A percentile compares a stretch with the other conserved stretches of the same genome.
Evolutionary conservation across 1,284 basidiomycete species (phyloP).

Genomic region (Malassezia arunalokei): DNA sequence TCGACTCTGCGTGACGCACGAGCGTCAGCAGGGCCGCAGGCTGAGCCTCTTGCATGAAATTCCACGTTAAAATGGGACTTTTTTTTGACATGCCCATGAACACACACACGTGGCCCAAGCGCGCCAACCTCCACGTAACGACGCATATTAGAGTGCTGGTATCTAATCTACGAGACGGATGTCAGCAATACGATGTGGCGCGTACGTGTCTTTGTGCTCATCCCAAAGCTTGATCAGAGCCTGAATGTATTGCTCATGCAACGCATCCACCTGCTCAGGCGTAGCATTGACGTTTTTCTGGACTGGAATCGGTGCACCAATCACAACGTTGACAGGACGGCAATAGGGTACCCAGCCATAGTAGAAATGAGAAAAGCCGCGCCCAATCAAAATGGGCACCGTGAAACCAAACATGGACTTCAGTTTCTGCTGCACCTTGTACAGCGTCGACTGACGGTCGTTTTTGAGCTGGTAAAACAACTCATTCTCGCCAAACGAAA

Average conservation of each 20-base stretch:
- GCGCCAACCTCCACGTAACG: background rate
- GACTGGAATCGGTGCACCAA: constrained; percentile 77
- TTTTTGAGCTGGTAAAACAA: constrained; percentile 94
- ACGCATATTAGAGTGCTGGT: background rate
- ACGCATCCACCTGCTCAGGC: constrained; percentile 73
- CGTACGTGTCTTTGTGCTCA: constrained; percentile 42
- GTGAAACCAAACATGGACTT: constrained; percentile 74
- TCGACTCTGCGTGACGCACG: constrained; percentile 36
- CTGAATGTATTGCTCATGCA: constrained; percentile 20
- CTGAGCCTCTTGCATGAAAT: background rate
- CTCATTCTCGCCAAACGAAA: constrained; percentile 91
- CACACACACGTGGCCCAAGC: too few relatives aligned
- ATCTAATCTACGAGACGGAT: constrained; percentile 6
- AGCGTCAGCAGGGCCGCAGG: constrained; percentile 20
- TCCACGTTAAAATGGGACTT: too few relatives aligned
- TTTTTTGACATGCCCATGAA: too few relatives aligned
- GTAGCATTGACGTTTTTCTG: constrained; percentile 65
- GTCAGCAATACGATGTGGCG: constrained; percentile 22
- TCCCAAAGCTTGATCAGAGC: constrained; percentile 33
- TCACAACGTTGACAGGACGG: constrained; percentile 79
- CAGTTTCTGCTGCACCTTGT: constrained; percentile 47
- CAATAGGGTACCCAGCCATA: constrained; percentile 79
- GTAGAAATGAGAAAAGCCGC: constrained; percentile 57
- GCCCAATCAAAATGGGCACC: constrained; percentile 80
- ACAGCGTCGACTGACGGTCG: constrained; percentile 76